Conservation (phyloP, 1,139 yeast species). For the Scheffersomyces cryptocercus region DNA sequence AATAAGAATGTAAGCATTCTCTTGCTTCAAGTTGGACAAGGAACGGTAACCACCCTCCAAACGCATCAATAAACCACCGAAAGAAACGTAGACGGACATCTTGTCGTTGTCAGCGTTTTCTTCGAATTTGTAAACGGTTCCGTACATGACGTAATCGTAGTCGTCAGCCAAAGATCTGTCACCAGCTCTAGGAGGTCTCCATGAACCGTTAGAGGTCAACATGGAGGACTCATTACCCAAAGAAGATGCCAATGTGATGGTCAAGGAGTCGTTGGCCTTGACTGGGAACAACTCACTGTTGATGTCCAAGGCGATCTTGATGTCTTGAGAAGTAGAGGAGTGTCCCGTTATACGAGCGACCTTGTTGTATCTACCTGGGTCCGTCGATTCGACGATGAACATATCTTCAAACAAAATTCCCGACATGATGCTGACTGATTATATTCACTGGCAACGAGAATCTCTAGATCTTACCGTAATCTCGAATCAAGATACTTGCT, state of each 20-base stretch:
- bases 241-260: conserved; percentile 85
- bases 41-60: conserved; percentile 94
- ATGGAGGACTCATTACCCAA: conserved; percentile 60
- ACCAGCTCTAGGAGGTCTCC: conserved; percentile 90
- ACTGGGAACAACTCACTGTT: conserved; percentile 94
- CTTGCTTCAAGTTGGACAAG: conserved; percentile 87
- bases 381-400: conserved; percentile 83
- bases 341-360: conserved; percentile 88
- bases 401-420: conserved; percentile 90
- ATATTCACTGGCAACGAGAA: no score
- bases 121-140: conserved; percentile 95
- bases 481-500: no score
- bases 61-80: conserved; percentile 93
- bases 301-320: conserved; percentile 85
- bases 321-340: conserved; percentile 81
- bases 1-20: conserved; percentile 85
- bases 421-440: conserved; percentile 52
- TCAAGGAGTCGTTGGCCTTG: conserved; percentile 70
- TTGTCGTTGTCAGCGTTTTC: conserved; percentile 73
- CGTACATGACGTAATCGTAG: conserved; percentile 97
- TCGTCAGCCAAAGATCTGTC: conserved; percentile 92
- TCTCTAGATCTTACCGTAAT: no score
- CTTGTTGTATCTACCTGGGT: conserved; percentile 88
- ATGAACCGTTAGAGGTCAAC: conserved; percentile 66
- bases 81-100: conserved; percentile 88